Base-by-base conservation (phyloP, 306 rosid genomes). In the Carpinus fangiana region DNA sequence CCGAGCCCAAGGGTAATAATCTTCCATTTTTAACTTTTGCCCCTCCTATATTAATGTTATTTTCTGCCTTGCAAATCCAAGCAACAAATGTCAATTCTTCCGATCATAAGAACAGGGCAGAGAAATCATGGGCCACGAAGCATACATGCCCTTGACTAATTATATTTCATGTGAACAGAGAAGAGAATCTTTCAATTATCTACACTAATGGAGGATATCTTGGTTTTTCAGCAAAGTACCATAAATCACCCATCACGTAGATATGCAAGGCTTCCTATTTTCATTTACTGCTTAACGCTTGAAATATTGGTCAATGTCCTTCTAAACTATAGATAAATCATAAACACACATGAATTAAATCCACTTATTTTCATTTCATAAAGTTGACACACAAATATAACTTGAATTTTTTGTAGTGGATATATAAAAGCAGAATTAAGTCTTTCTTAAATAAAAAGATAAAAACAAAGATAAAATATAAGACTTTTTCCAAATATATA, bases 211-310 rank as follows among this genome's bases (percentile, higher is more conserved):
- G 51, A 78, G 51, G 61, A 28, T 45, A 26, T 47, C 47, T 20
- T 66, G 38, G 36, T 11, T 45, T 54, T 70, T 7, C 16, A 13
- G 2, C 9, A 16, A 26, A n/a, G n/a, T n/a, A 8, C 3, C 18
- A 20, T 47, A 48, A 26, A 38, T 34, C 21, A 36, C 18, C 54
- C 31, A n/a, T 45, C 50, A 47, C 12, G 1, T 47, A 23, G 68
- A 20, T 47, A 26, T 41, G 43, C 56, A n/a, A n/a, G 62, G 41
- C 52, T 70, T 73, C 70, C 23, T 60, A 10, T 51, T 60, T 73
- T 62, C 43, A 31, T 70, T 76, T 78, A 57, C 55, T 65, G 47
- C 26, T 38, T 65, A 46, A 38, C 12, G 21, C 67, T 5, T 46
- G 21, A 20, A 9, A 76, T 31, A 65, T 38, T 12, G 75, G 61